Evolutionary conservation across 2,329 filamentous ascomycete genomes (phyloP).

Genomic region (Triangularia setosa): DNA sequence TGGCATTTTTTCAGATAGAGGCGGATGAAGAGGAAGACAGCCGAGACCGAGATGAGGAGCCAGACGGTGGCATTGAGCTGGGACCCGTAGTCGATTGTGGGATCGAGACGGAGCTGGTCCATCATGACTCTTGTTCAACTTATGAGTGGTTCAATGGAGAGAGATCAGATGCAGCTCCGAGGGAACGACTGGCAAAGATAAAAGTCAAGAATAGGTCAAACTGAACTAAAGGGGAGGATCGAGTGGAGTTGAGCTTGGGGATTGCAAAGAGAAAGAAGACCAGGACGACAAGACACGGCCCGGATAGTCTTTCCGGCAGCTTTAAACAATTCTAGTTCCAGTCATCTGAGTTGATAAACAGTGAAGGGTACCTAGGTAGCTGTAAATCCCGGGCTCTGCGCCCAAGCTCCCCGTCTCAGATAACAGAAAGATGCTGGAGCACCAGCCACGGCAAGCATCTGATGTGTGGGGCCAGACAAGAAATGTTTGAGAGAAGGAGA

Average conservation of each 20-base stretch:
- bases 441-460: neutral
- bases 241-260: neutral
- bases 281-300: neutral
- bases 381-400: neutral
- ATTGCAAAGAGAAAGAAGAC: neutral
- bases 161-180: neutral
- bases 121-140: neutral
- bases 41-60: slow-evolving; percentile 21
- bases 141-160: neutral
- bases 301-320: neutral
- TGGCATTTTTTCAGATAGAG: slow-evolving; percentile 24
- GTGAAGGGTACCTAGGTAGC: neutral
- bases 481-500: neutral
- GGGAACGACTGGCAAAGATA: neutral
- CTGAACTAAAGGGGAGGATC: neutral
- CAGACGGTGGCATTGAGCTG: slow-evolving; percentile 20
- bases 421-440: neutral
- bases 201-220: neutral
- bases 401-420: neutral
- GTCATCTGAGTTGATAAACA: neutral
- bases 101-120: neutral
- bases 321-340: neutral
- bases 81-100: slow-evolving; percentile 16
- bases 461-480: neutral
- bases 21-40: slow-evolving; percentile 21